Base-by-base conservation (phyloP, 345 rosid genomes). In the Barbarea vulgaris region DNA sequence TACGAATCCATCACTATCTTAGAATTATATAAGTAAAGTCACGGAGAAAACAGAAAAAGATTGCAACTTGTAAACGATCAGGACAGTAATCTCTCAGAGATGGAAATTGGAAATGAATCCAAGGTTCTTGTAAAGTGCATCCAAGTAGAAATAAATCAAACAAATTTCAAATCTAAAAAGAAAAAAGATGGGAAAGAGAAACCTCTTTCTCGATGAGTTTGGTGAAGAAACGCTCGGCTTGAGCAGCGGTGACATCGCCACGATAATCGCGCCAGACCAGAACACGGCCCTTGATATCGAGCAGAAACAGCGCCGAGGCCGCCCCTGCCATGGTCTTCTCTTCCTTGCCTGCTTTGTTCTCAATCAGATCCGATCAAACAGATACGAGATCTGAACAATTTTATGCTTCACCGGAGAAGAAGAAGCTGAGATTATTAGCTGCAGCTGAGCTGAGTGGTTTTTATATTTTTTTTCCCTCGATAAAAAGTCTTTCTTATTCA, bases 221-320 rank as follows among this genome's bases (percentile, higher is more conserved):
- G 81, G 93, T 84, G 86, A 90, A 88, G 88, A 90, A 90, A 65
- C 91, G 93, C 73, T 90, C 96, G 34, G 93, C 96, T 72, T 90
- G 91, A 55, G 83, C 67, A 66, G 89, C 80, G 27, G 96, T 80
- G 64, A 90, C 96, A 48, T 90, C 93, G 33, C 96, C 96, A 39
- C 96, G 91, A 69, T 90, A 90, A 75, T 90, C 96, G n/a, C 96
- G 93, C 96, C 96, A 90, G 18, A 90, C 85, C 17, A 90, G 80
- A 50, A 90, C 90, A 36, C 90, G 90, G 3, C 95, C 95, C 47
- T 89, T 89, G 67, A 87, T 86, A 72, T 89, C 95, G 37, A 90
- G 86, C 59, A 90, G 87, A 79, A 90, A 90, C 69, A 90, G 86
- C 75, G 96, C 96, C 57, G 96, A 90, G 72, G 85, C 93, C 83